Percentiles rank a stretch among this genome's conserved stretches.
phyloP scores from a whole-genome alignment of 83 land plant species.

The Thuja plicata region DNA sequence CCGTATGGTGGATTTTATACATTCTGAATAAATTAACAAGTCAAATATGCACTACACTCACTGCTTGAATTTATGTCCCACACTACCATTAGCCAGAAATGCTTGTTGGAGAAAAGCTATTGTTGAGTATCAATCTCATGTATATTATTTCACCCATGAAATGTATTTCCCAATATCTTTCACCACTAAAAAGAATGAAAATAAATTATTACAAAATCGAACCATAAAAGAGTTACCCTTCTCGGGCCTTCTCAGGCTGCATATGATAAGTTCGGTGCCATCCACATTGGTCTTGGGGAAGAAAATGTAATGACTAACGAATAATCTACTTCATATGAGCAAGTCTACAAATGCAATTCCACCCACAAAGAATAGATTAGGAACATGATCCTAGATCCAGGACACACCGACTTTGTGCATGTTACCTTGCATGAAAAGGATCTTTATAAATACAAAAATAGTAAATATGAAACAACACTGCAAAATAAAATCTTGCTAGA shows the following conservation, averaged over 20 bases:
- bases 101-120: background rate
- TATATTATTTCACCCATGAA: background rate
- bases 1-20: background rate
- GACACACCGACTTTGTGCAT: background rate
- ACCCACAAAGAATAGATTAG: background rate
- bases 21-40: no score
- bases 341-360: background rate
- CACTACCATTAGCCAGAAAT: background rate
- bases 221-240: background rate
- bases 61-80: no score
- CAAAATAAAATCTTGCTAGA: background rate
- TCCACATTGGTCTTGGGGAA: background rate
- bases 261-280: background rate
- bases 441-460: background rate
- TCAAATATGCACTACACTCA: background rate
- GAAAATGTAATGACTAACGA: background rate
- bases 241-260: background rate
- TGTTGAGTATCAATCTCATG: background rate
- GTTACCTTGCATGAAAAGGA: background rate
- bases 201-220: no score
- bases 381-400: background rate
- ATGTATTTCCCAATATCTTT: background rate
- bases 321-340: background rate
- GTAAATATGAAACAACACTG: background rate
- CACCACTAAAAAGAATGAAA: background rate